Evolutionary conservation across 495 filamentous ascomycete genomes (phyloP).

Genomic region (Hypoxylon crocopeplum): DNA sequence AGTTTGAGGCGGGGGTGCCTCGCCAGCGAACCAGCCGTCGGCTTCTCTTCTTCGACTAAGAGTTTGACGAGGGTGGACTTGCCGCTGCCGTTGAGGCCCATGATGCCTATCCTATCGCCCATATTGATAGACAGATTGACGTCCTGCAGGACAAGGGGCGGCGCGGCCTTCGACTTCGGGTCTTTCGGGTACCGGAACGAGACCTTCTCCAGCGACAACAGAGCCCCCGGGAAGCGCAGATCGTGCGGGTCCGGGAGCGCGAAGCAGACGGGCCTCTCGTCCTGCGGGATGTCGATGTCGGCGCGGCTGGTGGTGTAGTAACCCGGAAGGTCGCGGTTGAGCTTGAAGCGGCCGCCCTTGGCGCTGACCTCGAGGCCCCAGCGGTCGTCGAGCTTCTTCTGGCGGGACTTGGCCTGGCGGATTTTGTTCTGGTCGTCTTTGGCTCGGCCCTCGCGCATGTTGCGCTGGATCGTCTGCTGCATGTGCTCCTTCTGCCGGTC

Average conservation of each 20-base stretch:
- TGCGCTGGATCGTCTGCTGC: constrained; percentile 74
- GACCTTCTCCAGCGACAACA: constrained; percentile 72
- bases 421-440: constrained; percentile 81
- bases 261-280: constrained; percentile 66
- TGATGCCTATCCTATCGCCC: constrained; percentile 74
- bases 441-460: constrained; percentile 70
- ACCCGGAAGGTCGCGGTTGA: constrained; percentile 73
- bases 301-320: constrained; percentile 61
- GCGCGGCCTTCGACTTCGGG: constrained; percentile 12
- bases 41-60: constrained; percentile 54
- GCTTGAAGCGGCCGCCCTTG: constrained; percentile 76
- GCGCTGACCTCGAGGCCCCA: constrained; percentile 75
- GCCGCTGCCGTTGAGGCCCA: constrained; percentile 76
- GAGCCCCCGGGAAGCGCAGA: constrained; percentile 73
- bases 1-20: constrained; percentile 69
- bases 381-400: constrained; percentile 81
- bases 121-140: constrained; percentile 69
- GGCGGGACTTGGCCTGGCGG: constrained; percentile 75
- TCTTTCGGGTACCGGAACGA: constrained; percentile 62
- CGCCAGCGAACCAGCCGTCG: constrained; percentile 61
- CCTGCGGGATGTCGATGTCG: constrained; percentile 73
- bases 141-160: constrained; percentile 55
- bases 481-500: constrained; percentile 79
- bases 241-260: constrained; percentile 66
- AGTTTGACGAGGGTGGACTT: constrained; percentile 74